Percentiles rank a stretch among this genome's conserved stretches.
phyloP scores from a whole-genome alignment of 1,284 basidiomycete genomes.

The Anthracocystis panici-leucophaei region DNA sequence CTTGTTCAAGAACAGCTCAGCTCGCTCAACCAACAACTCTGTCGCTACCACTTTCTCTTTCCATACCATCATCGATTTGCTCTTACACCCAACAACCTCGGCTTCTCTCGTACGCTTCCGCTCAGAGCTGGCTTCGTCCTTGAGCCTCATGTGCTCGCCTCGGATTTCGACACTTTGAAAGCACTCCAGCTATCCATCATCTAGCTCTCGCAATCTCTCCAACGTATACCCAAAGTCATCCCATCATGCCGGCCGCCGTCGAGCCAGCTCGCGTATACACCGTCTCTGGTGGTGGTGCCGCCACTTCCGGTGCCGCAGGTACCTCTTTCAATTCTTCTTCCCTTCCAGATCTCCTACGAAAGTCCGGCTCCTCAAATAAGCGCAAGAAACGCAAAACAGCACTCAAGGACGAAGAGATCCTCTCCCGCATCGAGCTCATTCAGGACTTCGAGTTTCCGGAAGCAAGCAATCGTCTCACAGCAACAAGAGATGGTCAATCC shows the following conservation, averaged over 20 bases:
- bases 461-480: constrained; percentile 89
- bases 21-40: constrained; percentile 3
- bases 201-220: background rate
- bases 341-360: constrained; percentile 64
- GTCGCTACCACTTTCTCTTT: background rate
- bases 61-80: background rate
- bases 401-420: constrained; percentile 57
- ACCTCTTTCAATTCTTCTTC: constrained; percentile 67
- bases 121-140: background rate
- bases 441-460: constrained; percentile 98
- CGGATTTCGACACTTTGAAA: constrained; percentile 5
- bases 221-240: background rate
- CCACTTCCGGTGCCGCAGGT: constrained; percentile 54
- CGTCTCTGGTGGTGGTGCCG: constrained; percentile 59
- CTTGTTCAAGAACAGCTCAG: background rate
- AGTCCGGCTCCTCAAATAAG: constrained; percentile 66
- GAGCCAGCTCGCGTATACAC: constrained; percentile 67
- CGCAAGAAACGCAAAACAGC: constrained; percentile 62
- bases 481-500: constrained; percentile 90
- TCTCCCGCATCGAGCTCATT: constrained; percentile 66
- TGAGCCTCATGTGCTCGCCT: constrained; percentile 12
- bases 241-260: constrained; percentile 55
- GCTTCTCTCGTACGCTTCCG: background rate
- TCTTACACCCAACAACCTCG: background rate
- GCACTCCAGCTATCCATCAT: constrained; percentile 5